Evolutionary conservation across 2,329 filamentous ascomycete species (phyloP).

Genomic region (Fusarium multiceps): DNA sequence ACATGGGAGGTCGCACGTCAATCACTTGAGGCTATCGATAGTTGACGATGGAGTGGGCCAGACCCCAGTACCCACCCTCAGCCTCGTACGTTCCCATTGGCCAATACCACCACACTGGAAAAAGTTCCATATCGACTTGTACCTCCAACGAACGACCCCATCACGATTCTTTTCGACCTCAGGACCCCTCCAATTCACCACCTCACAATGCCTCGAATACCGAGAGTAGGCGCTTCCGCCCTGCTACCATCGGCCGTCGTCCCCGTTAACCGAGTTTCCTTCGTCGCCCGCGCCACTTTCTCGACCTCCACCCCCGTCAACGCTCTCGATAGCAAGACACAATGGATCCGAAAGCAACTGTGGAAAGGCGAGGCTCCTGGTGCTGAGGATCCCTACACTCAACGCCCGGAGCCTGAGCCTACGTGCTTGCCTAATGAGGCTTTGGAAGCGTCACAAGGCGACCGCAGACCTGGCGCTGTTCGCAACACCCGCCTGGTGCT

Average conservation of each 20-base stretch:
- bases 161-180: slow-evolving; percentile 28
- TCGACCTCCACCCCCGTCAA: slow-evolving; percentile 51
- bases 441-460: slow-evolving; percentile 33
- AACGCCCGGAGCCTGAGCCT: slow-evolving; percentile 45
- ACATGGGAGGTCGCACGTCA: slow-evolving; percentile 30
- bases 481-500: slow-evolving; percentile 49
- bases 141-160: slow-evolving; percentile 9
- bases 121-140: slow-evolving; percentile 44
- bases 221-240: slow-evolving; percentile 51
- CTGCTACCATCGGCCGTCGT: slow-evolving; percentile 45
- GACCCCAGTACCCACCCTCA: slow-evolving; percentile 20
- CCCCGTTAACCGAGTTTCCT: slow-evolving; percentile 44
- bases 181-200: slow-evolving; percentile 9
- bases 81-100: slow-evolving; percentile 46
- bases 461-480: slow-evolving; percentile 44
- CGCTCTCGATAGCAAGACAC: slow-evolving; percentile 47
- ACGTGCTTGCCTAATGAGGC: slow-evolving; percentile 51
- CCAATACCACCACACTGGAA: slow-evolving; percentile 35
- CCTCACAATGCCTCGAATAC: slow-evolving; percentile 57
- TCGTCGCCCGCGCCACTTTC: slow-evolving; percentile 46
- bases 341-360: slow-evolving; percentile 55
- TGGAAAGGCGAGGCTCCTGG: slow-evolving; percentile 56
- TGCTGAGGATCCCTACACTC: slow-evolving; percentile 54
- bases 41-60: slow-evolving; percentile 24
- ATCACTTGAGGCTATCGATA: slow-evolving; percentile 40